Percentiles rank a stretch among this genome's conserved stretches.
Evolutionary conservation across 1,284 basidiomycete species (phyloP).

Genomic region (Kwoniella shivajii): DNA sequence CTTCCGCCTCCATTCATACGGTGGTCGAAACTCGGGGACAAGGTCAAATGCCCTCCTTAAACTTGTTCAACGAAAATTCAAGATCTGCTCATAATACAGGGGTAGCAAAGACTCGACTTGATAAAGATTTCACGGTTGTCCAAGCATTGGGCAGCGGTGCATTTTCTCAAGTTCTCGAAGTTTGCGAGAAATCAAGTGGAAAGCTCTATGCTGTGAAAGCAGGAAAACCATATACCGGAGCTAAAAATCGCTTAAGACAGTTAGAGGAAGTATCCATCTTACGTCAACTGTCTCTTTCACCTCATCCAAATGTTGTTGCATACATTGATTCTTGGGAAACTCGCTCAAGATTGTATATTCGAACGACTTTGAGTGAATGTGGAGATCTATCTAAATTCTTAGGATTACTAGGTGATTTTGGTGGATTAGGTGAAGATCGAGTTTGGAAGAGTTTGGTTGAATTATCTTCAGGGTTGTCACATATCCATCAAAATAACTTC

Average conservation of each 20-base stretch:
- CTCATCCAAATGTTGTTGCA: constrained; percentile 76
- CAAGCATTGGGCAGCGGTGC: constrained; percentile 85
- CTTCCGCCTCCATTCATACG: constrained; percentile 4
- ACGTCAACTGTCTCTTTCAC: constrained; percentile 64
- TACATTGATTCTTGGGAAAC: constrained; percentile 97
- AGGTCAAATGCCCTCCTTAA: not conserved
- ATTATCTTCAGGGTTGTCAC: constrained; percentile 73
- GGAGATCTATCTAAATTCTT: constrained; percentile 90
- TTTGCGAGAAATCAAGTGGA: constrained; percentile 65
- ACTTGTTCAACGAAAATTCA: not conserved
- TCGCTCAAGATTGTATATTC: constrained; percentile 80
- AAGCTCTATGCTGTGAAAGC: constrained; percentile 87
- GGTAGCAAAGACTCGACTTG: constrained; percentile 13
- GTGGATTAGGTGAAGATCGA: constrained; percentile 82
- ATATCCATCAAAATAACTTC: constrained; percentile 82
- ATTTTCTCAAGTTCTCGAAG: constrained; percentile 92
- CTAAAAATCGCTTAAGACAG: constrained; percentile 82
- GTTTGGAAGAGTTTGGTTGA: constrained; percentile 95
- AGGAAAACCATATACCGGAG: constrained; percentile 86
- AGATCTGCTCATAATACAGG: not conserved
- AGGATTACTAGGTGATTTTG: constrained; percentile 81
- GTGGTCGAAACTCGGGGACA: constrained; percentile 9
- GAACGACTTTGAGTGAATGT: constrained; percentile 87
- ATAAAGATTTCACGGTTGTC: constrained; percentile 67
- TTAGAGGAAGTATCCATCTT: constrained; percentile 93